Evolutionary conservation across 139 green algal genomes (phyloP).

Genomic region (Bryopsis sp.): DNA sequence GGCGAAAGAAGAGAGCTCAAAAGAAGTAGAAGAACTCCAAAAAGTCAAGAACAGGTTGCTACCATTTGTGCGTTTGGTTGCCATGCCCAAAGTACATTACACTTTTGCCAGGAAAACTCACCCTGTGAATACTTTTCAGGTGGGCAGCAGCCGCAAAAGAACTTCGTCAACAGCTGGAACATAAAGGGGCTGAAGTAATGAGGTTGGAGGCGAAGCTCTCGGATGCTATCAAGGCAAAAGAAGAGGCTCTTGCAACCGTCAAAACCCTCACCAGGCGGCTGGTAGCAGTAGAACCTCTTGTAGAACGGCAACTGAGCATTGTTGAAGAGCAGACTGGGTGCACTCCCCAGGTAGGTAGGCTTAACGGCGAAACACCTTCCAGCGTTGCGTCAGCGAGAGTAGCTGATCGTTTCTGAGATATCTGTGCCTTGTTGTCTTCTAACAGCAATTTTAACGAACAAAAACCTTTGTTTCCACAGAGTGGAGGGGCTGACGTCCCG

Average conservation of each 20-base stretch:
- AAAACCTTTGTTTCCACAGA: not conserved
- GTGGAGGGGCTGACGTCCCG: not conserved
- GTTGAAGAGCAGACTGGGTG: not conserved
- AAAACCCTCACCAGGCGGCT: not conserved
- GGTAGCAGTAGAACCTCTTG: not conserved
- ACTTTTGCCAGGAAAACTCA: too few relatives aligned
- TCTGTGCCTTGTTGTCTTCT: too few relatives aligned
- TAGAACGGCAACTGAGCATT: not conserved
- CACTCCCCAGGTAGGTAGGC: not conserved
- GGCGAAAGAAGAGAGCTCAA: not conserved
- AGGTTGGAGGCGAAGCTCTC: not conserved
- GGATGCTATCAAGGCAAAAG: not conserved
- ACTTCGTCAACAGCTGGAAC: not conserved
- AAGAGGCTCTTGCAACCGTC: not conserved
- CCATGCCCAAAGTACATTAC: too few relatives aligned
- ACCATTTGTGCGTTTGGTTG: too few relatives aligned
- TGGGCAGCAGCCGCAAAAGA: not conserved
- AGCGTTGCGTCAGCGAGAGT: not conserved
- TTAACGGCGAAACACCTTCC: not conserved
- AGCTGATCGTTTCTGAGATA: not conserved
- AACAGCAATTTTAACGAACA: not conserved
- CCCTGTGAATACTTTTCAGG: too few relatives aligned
- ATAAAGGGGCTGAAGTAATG: not conserved
- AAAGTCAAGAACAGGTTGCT: slow-evolving; percentile 4
- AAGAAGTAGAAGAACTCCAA: not conserved